Base-by-base conservation (phyloP, 2,329 filamentous ascomycete species). In the Hymenoscyphus salicellus region DNA sequence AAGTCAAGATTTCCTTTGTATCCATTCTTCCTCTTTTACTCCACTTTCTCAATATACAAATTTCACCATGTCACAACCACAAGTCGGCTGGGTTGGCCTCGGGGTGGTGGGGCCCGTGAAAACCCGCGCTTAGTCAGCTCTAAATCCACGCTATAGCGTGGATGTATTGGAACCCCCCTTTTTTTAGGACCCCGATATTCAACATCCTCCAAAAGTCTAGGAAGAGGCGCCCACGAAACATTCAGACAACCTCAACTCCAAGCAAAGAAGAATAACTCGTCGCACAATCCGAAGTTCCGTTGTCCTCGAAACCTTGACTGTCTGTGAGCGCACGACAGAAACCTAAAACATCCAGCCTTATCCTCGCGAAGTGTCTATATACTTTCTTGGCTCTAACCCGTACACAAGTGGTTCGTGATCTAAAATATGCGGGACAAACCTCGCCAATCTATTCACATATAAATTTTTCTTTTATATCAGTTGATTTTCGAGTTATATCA, bases 51-150 rank as follows among this genome's bases (percentile, higher is more conserved):
- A 26, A 5, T 8, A 36, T 26, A 33, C 32, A 33, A 3, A 33
- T 23, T 55, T 38, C 32, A 43, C 7, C 59, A 64, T 63, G 62
- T 46, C 58, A 60, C 57, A 64, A 49, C 26, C 33, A 43, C 62
- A 60, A 36, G 62, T 64, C 33, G 62, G 62, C 41, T 64, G 59
- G 63, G 58, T 88, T 32, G 72, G 71, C 2, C 62, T 74, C 1
- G 71, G 71, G 4, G n/a, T n/a, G n/a, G n/a, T n/a, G n/a, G n/a
- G n/a, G n/a, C n/a, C n/a, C n/a, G n/a, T n/a, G n/a, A n/a, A n/a
- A n/a, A n/a, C n/a, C n/a, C n/a, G n/a, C n/a, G n/a, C n/a, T n/a
- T n/a, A n/a, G n/a, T n/a, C n/a, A n/a, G n/a, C n/a, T n/a, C n/a
- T n/a, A n/a, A n/a, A n/a, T n/a, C n/a, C n/a, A n/a, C n/a, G n/a